These are phyloP conservation scores for Rhizopus delemar DNA, from an alignment of 371 early-diverging fungal species.

Conservation along the genomic window DNA sequence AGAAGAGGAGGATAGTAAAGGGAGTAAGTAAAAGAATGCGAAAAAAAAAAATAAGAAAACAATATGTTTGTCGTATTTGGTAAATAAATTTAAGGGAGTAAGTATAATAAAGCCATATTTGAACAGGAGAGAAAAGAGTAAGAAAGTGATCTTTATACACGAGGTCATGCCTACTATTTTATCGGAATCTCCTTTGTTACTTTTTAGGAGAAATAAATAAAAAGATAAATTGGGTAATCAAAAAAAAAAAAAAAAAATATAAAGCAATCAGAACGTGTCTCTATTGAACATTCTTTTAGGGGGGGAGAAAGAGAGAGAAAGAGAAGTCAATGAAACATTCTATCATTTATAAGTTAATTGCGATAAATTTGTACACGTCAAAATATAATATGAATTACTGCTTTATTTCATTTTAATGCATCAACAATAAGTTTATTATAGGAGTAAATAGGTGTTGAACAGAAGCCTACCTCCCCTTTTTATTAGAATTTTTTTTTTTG, in stretches of 20 bases:
- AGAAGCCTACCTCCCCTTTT: background rate
- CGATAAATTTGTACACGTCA: background rate
- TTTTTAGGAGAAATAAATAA: background rate
- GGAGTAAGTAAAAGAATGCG: too few species aligned
- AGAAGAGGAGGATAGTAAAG: too few species aligned
- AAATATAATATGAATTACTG: background rate
- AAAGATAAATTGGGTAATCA: background rate
- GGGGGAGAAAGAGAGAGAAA: background rate
- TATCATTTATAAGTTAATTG: too few species aligned
- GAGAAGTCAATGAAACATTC: too few species aligned
- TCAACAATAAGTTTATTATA: background rate
- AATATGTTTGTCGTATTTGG: background rate
- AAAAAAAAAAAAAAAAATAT: background rate
- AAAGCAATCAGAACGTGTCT: conserved; percentile 1
- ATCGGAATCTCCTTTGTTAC: background rate
- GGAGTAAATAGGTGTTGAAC: background rate
- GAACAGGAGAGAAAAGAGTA: conserved; percentile 3
- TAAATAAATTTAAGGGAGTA: background rate
- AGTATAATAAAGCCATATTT: conserved; percentile 4
- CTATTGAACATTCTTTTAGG: background rate
- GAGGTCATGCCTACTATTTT: conserved; percentile 8
- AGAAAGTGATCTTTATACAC: background rate
- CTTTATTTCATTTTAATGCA: conserved; percentile 1
- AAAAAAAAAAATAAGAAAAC: too few species aligned
- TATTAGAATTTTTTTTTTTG: background rate